Evolutionary conservation across 2,329 filamentous ascomycete species (phyloP), one percentile per base, ranked within the genome.

Genomic region (Helminthosporium solani): DNA sequence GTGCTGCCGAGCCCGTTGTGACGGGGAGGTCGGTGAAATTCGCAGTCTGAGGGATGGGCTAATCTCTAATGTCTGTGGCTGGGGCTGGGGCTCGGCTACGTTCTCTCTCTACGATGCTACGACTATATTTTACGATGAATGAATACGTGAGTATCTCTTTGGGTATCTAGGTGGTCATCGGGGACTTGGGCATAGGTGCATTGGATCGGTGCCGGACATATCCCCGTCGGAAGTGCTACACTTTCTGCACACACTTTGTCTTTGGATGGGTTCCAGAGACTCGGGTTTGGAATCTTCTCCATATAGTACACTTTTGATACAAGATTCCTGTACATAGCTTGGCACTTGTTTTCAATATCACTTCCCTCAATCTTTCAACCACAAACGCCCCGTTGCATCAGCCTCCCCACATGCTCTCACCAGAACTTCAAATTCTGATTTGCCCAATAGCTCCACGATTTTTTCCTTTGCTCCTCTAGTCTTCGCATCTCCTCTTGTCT

Each of bases 121-220:
- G 47, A 50, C 41, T 40, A 31, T 38, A 16, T 46, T 2, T 44
- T 41, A 44, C 19, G 35, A 46, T 43, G 31, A 46, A 46, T 34
- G 38, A 46, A 40, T 19, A 35, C 7, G 18, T 95, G 47, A 77
- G 77, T 54, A 87, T 36, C 96, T 70, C 71, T 96, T 52, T 74
- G 96, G 71, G 80, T 38, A 16, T 35, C 15, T 5, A 9, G 5
- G 23, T 25, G 23, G 23, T 25, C n/a, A 25, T 25, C 23, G 9
- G 9, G 23, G 23, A 25, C 23, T 25, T 5, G 9, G 23, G 23
- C 23, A 25, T 6, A 25, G 23, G 23, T 9, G 23, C 33, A 34
- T 34, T 9, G 23, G 23, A 34, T 34, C 23, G 23, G 23, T 25
- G 23, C 23, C 5, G 23, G 23, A 25, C 23, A 25, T n/a, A 25